Percentiles rank a stretch among this genome's conserved stretches.
These are phyloP conservation scores for Peniophora sp. DNA, from an alignment of 1,284 basidiomycete genomes.

Conservation along the genomic window DNA sequence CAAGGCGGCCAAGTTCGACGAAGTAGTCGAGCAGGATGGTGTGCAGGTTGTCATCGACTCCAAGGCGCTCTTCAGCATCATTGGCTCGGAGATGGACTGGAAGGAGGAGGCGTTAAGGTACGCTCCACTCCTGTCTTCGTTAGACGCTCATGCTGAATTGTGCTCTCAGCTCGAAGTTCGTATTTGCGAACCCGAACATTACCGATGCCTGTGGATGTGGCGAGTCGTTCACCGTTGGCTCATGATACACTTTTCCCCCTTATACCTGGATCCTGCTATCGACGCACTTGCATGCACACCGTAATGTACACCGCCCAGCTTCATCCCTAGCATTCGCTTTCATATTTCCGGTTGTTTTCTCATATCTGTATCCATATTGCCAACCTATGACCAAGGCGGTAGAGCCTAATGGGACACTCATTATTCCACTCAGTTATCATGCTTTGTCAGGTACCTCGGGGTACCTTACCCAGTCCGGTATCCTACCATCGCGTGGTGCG, in stretches of 20 bases:
- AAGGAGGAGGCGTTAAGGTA: constrained; percentile 84
- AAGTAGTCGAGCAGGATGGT: constrained; percentile 94
- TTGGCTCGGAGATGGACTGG: constrained; percentile 99
- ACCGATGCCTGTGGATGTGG: constrained; percentile 94
- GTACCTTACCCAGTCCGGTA: too few relatives aligned
- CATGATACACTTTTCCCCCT: constrained; percentile 8
- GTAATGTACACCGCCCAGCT: neutral
- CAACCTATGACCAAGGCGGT: neutral
- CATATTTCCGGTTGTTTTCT: neutral
- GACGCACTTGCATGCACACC: neutral
- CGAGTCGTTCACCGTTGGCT: constrained; percentile 72
- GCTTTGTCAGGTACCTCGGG: too few relatives aligned
- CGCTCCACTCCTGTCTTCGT: constrained; percentile 15
- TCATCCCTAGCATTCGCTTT: neutral
- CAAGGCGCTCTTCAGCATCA: constrained; percentile 96
- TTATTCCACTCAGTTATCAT: too few relatives aligned
- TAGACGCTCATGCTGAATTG: neutral
- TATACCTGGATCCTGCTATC: neutral
- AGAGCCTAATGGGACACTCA: neutral
- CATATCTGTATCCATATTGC: neutral
- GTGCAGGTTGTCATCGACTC: constrained; percentile 94
- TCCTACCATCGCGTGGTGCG: too few relatives aligned
- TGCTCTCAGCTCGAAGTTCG: constrained; percentile 76
- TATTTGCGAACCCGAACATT: constrained; percentile 86
- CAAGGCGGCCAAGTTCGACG: constrained; percentile 88